A percentile compares a stretch with the other conserved stretches of the same genome.
Conservation (phyloP, 116 monocot genomes). For the Cymodocea nodosa region DNA sequence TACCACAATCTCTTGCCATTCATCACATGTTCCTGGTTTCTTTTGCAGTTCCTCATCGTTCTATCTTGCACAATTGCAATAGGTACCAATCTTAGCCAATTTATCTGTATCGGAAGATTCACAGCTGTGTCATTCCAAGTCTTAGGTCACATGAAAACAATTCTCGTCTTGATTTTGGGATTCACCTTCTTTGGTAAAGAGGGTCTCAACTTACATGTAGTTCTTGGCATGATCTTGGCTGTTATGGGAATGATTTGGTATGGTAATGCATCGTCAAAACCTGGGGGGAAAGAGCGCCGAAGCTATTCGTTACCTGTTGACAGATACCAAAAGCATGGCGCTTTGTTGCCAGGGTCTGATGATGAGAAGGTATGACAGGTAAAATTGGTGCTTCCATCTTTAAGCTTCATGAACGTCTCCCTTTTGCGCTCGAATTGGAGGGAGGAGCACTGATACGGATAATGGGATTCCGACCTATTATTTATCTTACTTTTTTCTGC, state of each 20-base stretch:
- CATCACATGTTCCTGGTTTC: neutral
- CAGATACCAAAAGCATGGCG: conserved; percentile 21
- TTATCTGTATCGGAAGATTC: conserved; percentile 44
- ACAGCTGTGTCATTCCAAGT: conserved; percentile 46
- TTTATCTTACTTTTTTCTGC: neutral
- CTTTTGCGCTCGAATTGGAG: neutral
- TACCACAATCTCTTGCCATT: neutral
- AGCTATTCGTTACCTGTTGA: conserved; percentile 24
- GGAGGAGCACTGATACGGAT: neutral
- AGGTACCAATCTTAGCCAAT: conserved; percentile 47
- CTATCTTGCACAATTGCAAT: conserved; percentile 38
- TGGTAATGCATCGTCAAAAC: conserved; percentile 40
- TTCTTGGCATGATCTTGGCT: conserved; percentile 38
- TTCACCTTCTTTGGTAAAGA: conserved; percentile 46
- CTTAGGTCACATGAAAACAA: conserved; percentile 51
- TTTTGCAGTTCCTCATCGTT: conserved; percentile 30
- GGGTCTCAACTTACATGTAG: conserved; percentile 36
- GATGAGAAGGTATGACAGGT: conserved; percentile 16
- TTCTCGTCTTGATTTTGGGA: conserved; percentile 33
- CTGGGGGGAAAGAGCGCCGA: conserved; percentile 35
- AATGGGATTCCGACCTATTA: neutral
- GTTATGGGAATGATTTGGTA: conserved; percentile 48
- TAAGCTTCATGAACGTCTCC: neutral
- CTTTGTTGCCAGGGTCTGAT: conserved; percentile 3
- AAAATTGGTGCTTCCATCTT: neutral